Conservation (phyloP, 2,329 filamentous ascomycete genomes). For the Aureobasidium vineae region DNA sequence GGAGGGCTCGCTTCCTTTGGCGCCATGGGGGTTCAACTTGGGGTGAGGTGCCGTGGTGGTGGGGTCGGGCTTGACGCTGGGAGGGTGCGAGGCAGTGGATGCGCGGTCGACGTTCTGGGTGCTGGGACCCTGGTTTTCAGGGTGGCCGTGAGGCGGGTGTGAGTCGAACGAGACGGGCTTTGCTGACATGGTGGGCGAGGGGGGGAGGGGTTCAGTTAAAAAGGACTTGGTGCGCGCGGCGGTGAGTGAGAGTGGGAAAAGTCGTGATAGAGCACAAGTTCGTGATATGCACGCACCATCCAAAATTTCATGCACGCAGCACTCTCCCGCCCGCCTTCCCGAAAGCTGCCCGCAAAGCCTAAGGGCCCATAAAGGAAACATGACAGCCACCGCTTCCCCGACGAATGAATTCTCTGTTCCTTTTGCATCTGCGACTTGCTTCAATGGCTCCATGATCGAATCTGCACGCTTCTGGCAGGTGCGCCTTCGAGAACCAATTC, state of each 20-base stretch:
- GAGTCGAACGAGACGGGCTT: constrained; percentile 32
- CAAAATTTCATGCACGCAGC: constrained; percentile 14
- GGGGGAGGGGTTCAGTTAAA: background rate
- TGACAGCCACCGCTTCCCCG: constrained; percentile 6
- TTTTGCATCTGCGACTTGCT: background rate
- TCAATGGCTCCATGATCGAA: background rate
- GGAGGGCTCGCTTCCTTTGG: constrained; percentile 52
- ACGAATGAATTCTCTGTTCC: background rate
- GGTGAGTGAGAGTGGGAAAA: constrained; percentile 22
- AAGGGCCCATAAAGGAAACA: background rate
- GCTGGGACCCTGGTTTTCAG: constrained; percentile 33
- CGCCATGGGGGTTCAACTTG: constrained; percentile 30
- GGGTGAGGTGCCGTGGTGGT: constrained; percentile 31
- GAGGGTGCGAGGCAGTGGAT: constrained; percentile 38
- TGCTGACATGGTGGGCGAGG: constrained; percentile 33
- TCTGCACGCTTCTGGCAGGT: background rate
- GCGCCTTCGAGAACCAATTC: background rate
- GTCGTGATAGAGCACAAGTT: constrained; percentile 16
- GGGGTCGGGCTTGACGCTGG: constrained; percentile 37
- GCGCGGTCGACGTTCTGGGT: constrained; percentile 34
- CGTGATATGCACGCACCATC: background rate
- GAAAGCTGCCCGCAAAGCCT: constrained; percentile 1
- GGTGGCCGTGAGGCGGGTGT: constrained; percentile 36
- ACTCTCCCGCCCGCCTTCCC: background rate
- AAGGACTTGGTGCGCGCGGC: background rate